Evolutionary conservation across 2,329 filamentous ascomycete species (phyloP).

Genomic region (Colletotrichum magnum): DNA sequence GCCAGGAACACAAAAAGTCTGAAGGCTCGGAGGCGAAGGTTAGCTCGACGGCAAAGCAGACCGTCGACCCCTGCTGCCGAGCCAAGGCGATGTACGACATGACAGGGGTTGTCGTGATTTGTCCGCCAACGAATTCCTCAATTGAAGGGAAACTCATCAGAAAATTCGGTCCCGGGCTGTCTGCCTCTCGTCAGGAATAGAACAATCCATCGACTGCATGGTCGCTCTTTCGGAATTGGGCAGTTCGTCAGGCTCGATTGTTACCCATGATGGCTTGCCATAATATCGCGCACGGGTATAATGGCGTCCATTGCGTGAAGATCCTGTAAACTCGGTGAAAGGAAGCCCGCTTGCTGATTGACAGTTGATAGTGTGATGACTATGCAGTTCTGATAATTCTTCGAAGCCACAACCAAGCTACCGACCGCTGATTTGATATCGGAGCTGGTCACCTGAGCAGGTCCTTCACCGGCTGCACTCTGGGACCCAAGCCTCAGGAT

Average conservation of each 20-base stretch:
- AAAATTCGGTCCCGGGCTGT: not conserved
- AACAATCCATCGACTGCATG: not conserved
- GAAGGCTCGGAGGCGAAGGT: conserved; percentile 2
- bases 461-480: conserved; percentile 15
- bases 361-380: not conserved
- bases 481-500: not conserved
- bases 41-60: conserved; percentile 38
- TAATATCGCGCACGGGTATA: not conserved
- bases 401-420: not conserved
- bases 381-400: not conserved
- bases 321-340: not conserved
- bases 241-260: conserved; percentile 6
- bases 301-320: not conserved
- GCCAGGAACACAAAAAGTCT: conserved; percentile 10
- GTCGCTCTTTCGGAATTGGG: conserved; percentile 5
- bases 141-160: conserved; percentile 6
- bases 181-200: not conserved
- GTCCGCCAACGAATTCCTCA: conserved; percentile 11
- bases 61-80: conserved; percentile 28
- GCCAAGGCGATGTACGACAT: conserved; percentile 38
- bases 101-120: conserved; percentile 27
- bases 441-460: not conserved
- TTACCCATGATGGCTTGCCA: conserved; percentile 5
- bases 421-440: conserved; percentile 3
- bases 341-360: not conserved